phyloP scores from a whole-genome alignment of 2,329 filamentous ascomycete species.

The Zasmidium citrigriseum region DNA sequence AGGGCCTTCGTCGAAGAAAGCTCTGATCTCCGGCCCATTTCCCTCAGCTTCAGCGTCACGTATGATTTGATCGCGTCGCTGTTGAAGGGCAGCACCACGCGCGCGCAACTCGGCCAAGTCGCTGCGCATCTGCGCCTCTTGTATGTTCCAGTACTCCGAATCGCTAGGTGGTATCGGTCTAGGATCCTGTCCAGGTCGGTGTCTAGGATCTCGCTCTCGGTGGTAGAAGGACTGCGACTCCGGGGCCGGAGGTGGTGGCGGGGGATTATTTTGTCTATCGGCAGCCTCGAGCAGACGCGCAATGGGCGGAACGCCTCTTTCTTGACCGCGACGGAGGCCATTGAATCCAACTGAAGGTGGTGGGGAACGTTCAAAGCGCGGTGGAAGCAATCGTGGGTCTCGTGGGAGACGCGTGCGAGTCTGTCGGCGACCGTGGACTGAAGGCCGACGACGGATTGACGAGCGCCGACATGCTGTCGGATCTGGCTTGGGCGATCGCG shows the following conservation, averaged over 20 bases:
- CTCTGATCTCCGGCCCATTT: background rate
- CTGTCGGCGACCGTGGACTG: conserved; percentile 30
- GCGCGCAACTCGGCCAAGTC: conserved; percentile 4
- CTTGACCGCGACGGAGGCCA: conserved; percentile 20
- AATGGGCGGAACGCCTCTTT: conserved; percentile 31
- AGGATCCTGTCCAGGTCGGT: no score
- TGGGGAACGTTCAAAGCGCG: conserved; percentile 27
- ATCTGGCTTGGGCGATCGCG: conserved; percentile 52
- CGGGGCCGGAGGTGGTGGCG: conserved; percentile 26
- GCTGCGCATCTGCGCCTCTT: background rate
- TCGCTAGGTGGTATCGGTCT: no score
- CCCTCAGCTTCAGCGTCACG: conserved; percentile 2
- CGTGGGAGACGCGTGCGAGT: conserved; percentile 31
- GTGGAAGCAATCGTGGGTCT: conserved; percentile 23
- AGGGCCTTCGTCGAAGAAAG: background rate
- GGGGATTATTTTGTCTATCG: conserved; percentile 17
- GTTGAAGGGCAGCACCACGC: conserved; percentile 1
- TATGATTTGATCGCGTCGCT: conserved; percentile 5
- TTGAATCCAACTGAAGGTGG: conserved; percentile 22
- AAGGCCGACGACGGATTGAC: conserved; percentile 54
- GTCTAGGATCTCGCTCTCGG: background rate
- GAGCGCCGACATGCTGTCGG: conserved; percentile 51
- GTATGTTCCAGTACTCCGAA: background rate
- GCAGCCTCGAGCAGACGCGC: conserved; percentile 32
- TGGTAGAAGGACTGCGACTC: conserved; percentile 28